A percentile compares a stretch with the other conserved stretches of the same genome.
Conservation (phyloP, 805 yeast species). For the Saccharomycopsis oosterbeekiorum region DNA sequence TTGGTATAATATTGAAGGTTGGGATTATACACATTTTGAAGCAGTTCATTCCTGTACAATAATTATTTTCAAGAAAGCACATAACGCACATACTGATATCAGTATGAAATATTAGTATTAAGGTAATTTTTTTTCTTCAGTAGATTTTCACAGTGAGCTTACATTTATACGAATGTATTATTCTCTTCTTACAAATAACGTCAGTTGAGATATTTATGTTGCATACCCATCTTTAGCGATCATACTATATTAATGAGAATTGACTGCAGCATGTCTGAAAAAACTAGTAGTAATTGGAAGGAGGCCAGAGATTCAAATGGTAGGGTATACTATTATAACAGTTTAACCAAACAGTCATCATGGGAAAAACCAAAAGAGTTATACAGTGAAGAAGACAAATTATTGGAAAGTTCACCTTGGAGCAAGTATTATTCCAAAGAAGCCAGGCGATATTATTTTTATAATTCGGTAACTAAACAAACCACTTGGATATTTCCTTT, state of each 20-base stretch:
- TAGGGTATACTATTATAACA: constrained; percentile 59
- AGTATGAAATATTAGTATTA: background rate
- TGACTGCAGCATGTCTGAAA: background rate
- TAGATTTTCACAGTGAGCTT: too few species aligned
- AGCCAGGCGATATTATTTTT: constrained; percentile 58
- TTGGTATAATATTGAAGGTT: too few species aligned
- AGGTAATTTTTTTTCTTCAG: too few species aligned
- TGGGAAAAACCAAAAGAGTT: constrained; percentile 73
- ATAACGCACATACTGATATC: background rate
- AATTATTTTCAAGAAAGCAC: background rate
- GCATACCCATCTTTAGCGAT: background rate
- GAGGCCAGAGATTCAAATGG: constrained; percentile 57
- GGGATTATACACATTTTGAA: too few species aligned
- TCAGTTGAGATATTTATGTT: background rate
- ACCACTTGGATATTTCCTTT: constrained; percentile 78
- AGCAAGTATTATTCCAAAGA: constrained; percentile 36
- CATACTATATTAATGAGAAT: background rate
- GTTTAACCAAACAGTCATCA: constrained; percentile 54
- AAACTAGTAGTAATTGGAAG: constrained; percentile 40
- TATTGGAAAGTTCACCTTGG: constrained; percentile 48
- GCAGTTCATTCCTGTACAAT: too few species aligned
- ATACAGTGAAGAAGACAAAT: constrained; percentile 32
- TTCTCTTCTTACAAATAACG: too few species aligned
- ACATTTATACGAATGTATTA: too few species aligned
- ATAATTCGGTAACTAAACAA: constrained; percentile 50